These are phyloP conservation scores for Xanthoceras sorbifolium DNA, from an alignment of 345 rosid genomes.

Conservation along the genomic window DNA sequence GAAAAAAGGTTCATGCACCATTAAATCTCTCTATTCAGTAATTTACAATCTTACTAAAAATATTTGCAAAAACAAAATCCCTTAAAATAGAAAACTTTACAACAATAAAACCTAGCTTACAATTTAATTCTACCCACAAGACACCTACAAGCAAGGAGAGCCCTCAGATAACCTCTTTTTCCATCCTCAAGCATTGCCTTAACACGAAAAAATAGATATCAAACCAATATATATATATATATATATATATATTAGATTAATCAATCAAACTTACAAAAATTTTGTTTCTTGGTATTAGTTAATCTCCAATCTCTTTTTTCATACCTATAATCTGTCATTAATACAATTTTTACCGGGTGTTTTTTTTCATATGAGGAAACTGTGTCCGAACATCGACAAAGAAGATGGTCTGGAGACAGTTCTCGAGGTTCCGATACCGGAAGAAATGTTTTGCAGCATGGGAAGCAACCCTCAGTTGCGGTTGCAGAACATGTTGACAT, in stretches of 20 bases:
- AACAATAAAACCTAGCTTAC: background rate
- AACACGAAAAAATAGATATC: conserved; percentile 1
- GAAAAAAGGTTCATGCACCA: too few species aligned
- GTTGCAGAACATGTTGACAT: conserved; percentile 72
- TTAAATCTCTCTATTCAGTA: too few species aligned
- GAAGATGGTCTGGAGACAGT: conserved; percentile 98
- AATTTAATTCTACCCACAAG: conserved; percentile 26
- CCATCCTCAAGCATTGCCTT: background rate
- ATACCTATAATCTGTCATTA: too few species aligned
- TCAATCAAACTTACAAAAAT: too few species aligned
- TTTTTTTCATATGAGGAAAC: conserved; percentile 66
- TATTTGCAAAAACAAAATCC: background rate
- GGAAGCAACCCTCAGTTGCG: conserved; percentile 56
- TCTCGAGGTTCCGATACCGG: conserved; percentile 94
- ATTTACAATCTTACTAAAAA: background rate
- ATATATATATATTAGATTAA: too few species aligned
- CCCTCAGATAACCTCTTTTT: conserved; percentile 16
- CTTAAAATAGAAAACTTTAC: background rate
- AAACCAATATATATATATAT: too few species aligned
- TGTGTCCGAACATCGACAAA: conserved; percentile 80
- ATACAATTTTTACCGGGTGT: too few species aligned
- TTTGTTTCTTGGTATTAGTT: background rate
- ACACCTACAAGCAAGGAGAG: conserved; percentile 35
- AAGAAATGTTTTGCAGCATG: conserved; percentile 87
- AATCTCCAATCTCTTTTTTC: background rate